Conservation (phyloP, 495 filamentous ascomycete species). For the Haplographium delicatum region DNA sequence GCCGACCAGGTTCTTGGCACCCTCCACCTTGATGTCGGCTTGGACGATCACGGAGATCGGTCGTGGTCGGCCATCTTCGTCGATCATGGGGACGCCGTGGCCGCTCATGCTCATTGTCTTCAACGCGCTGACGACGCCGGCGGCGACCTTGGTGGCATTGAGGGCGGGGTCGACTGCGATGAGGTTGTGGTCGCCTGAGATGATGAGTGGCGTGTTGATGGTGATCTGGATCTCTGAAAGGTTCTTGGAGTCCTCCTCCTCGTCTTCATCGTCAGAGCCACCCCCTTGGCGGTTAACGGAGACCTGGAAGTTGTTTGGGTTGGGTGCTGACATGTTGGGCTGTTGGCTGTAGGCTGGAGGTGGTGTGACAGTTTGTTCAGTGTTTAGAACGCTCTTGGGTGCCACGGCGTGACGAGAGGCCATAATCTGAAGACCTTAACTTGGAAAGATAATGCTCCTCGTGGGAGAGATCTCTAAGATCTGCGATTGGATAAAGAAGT, state of each 20-base stretch:
- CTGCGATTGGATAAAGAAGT: too few species aligned
- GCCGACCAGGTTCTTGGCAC: constrained; percentile 23
- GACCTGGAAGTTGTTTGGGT: not conserved
- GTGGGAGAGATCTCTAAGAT: too few species aligned
- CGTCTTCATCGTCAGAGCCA: constrained; percentile 3
- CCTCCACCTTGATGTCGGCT: constrained; percentile 22
- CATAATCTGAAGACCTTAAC: too few species aligned
- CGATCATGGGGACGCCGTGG: constrained; percentile 26
- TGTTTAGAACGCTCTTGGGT: too few species aligned
- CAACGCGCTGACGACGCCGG: constrained; percentile 19
- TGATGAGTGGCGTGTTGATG: constrained; percentile 20
- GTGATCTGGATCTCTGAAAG: constrained; percentile 14
- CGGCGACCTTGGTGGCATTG: constrained; percentile 12
- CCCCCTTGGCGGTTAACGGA: not conserved
- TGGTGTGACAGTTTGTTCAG: too few species aligned
- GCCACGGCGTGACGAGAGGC: too few species aligned
- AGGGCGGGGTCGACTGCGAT: constrained; percentile 11
- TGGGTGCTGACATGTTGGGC: too few species aligned
- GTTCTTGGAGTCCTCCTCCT: not conserved
- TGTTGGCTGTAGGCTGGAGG: too few species aligned
- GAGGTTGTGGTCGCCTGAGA: constrained; percentile 25
- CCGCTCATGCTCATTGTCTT: constrained; percentile 15
- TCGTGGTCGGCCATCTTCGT: constrained; percentile 25
- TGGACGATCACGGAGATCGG: constrained; percentile 22
- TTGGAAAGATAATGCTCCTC: too few species aligned